Evolutionary conservation across 2,329 filamentous ascomycete species (phyloP), one percentile per base, ranked within the genome.

Genomic region (Keithomyces neogunnii): DNA sequence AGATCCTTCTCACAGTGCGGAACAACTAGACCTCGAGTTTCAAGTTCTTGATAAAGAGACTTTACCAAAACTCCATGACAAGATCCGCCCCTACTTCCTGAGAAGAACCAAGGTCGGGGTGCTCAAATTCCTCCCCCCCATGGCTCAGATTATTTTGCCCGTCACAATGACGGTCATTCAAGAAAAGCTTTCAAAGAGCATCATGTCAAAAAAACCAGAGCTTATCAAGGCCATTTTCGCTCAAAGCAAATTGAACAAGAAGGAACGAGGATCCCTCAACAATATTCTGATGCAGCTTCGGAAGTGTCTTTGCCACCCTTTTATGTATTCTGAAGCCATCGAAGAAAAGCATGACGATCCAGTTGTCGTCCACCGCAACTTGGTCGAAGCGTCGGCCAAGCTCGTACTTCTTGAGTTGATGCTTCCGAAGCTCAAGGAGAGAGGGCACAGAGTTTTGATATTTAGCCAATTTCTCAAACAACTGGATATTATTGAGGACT

Each of bases 271-370:
- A 42, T 92, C 84, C 56, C 71, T 97, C 52, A 96, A 86, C 76
- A 99, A 99, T 60, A 96, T 99, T 39, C 69, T 99, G 43, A 89
- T 96, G 80, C 93, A 99, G 66, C 77, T 99, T 19, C 83, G 93
- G 19, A 97, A 96, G 66, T 95, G 89, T 57, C 75, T 99, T 2
- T 96, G 92, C 57, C 95, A 99, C 67, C 93, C 95, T 0, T 99
- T 97, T 64, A 84, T 97, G 47, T 99, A 96, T 73, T 96, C 84
- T 61, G 77, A 82, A 40, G 85, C 87, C 28, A 93, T 99, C 52
- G 95, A 99, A 68, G 93, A 99, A 66, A 82, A 82, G 46, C 80
- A 78, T 1, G 73, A 83, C 1, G 76, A 85, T 50, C 67, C 78
- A 1, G 72, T 73, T 5, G 74, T 83, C 3, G 78, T 87, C 42